phyloP scores from a whole-genome alignment of 129 eudicot genomes.

The Helichrysum umbraculigerum region DNA sequence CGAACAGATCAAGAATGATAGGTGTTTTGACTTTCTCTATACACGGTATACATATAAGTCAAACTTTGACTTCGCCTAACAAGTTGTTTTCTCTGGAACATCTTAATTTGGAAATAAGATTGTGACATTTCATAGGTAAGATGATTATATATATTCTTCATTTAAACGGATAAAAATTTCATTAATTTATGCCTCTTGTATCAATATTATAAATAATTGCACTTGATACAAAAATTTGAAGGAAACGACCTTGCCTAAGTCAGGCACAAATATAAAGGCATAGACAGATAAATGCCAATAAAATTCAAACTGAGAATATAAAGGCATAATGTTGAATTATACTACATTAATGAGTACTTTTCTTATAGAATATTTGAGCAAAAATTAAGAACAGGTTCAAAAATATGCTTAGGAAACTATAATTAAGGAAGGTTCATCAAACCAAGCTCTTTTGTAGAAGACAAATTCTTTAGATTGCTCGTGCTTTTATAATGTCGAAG shows the following conservation, averaged over 20 bases:
- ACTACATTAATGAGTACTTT: constrained; percentile 27
- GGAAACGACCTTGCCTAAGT: not conserved
- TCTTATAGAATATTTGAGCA: constrained; percentile 16
- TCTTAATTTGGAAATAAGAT: not conserved
- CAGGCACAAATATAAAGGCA: not conserved
- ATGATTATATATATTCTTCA: not conserved
- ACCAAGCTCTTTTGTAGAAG: constrained; percentile 13
- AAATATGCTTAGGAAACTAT: constrained; percentile 21
- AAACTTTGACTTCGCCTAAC: constrained; percentile 8
- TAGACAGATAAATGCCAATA: constrained; percentile 14
- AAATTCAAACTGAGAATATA: not conserved
- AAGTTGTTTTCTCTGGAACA: not conserved
- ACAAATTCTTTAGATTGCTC: constrained; percentile 46
- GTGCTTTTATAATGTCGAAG: constrained; percentile 71
- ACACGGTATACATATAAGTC: constrained; percentile 15
- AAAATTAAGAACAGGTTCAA: constrained; percentile 11
- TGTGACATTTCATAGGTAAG: not conserved
- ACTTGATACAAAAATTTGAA: no score
- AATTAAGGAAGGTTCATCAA: constrained; percentile 21
- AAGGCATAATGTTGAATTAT: constrained; percentile 29
- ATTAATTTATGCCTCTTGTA: not conserved
- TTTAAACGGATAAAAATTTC: not conserved
- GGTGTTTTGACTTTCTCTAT: constrained; percentile 19
- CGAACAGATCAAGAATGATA: constrained; percentile 14
- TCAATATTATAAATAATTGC: not conserved